phyloP scores from a whole-genome alignment of 2,329 filamentous ascomycete genomes.

The Mycosphaerelloides madeirae region DNA sequence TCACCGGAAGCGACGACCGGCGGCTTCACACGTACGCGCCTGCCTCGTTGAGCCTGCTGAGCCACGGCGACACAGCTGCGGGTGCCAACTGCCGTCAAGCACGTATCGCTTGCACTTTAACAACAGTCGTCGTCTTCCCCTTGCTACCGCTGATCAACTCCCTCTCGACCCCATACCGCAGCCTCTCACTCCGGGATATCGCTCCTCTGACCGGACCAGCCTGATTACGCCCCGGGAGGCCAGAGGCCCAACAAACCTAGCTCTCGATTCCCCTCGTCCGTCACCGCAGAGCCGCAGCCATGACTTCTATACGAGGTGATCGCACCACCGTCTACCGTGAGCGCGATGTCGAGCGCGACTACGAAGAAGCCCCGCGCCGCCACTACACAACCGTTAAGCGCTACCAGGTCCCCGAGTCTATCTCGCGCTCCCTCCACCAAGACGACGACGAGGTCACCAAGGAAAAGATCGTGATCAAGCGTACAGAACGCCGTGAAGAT shows the following conservation, averaged over 20 bases:
- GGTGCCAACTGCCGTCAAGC: too few relatives aligned
- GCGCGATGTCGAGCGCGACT: slow-evolving; percentile 43
- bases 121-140: background rate
- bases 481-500: slow-evolving; percentile 17
- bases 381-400: slow-evolving; percentile 56
- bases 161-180: background rate
- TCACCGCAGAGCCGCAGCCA: slow-evolving; percentile 2
- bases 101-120: too few relatives aligned
- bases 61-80: too few relatives aligned
- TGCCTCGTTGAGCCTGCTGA: too few relatives aligned
- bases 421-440: slow-evolving; percentile 29
- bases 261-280: too few relatives aligned
- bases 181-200: background rate
- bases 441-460: slow-evolving; percentile 37
- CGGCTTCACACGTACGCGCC: too few relatives aligned
- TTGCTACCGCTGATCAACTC: background rate
- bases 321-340: slow-evolving; percentile 38
- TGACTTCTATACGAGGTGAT: slow-evolving; percentile 36
- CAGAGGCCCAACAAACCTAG: too few relatives aligned
- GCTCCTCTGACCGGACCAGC: slow-evolving; percentile 1
- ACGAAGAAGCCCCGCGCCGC: slow-evolving; percentile 36
- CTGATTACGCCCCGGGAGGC: background rate
- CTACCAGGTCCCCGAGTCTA: slow-evolving; percentile 52
- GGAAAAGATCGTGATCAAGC: slow-evolving; percentile 46
- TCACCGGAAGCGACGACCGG: too few relatives aligned